These are phyloP conservation scores for Colletotrichum sp. DNA, from an alignment of 2,329 filamentous ascomycete species.

Conservation along the genomic window DNA sequence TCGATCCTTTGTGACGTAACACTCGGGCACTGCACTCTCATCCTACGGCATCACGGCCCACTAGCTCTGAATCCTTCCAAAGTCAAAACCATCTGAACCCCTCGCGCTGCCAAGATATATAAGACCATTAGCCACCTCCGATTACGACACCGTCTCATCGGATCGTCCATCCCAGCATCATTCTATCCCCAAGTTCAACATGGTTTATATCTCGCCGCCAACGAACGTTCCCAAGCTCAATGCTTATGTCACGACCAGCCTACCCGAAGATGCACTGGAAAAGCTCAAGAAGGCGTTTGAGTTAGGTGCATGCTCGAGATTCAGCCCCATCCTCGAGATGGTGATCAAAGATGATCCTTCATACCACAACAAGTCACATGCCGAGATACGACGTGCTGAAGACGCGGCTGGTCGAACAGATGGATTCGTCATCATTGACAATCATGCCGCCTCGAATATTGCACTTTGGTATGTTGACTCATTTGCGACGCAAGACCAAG, in stretches of 20 bases:
- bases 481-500: constrained; percentile 22
- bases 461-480: constrained; percentile 26
- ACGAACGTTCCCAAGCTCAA: background rate
- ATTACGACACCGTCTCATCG: background rate
- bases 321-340: constrained; percentile 24
- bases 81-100: background rate
- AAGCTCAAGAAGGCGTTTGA: constrained; percentile 24
- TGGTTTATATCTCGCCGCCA: background rate
- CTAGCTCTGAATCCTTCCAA: background rate
- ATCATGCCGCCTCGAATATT: background rate
- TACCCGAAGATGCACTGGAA: background rate
- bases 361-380: constrained; percentile 22
- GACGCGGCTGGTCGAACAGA: constrained; percentile 20
- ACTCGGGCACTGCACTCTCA: background rate
- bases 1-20: background rate
- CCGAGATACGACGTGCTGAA: constrained; percentile 25
- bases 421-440: constrained; percentile 25
- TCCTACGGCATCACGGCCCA: background rate
- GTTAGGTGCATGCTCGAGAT: constrained; percentile 22
- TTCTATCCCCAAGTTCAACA: background rate
- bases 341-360: constrained; percentile 23
- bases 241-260: background rate
- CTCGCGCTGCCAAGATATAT: background rate
- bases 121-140: background rate
- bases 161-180: background rate